Percentiles rank a stretch among this genome's conserved stretches.
Evolutionary conservation across 1,139 yeast genomes (phyloP).

Genomic region (Blastobotrys petasosporus): DNA sequence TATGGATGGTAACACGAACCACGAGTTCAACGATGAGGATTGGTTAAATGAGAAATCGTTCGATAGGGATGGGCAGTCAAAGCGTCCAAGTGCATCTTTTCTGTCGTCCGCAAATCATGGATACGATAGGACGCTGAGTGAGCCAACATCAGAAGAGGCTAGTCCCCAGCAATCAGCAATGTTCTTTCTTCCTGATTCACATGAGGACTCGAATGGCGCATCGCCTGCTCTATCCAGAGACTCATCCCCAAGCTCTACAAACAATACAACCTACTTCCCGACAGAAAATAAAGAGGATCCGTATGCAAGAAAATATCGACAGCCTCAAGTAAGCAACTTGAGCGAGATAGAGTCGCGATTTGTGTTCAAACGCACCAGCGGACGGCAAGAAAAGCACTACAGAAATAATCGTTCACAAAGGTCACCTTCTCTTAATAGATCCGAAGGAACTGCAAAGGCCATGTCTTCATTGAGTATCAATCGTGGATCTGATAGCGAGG

Average conservation of each 20-base stretch:
- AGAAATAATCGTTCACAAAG: slow-evolving; percentile 1
- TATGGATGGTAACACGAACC: too few relatives aligned
- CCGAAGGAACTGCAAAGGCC: slow-evolving; percentile 8
- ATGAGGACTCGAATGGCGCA: slow-evolving; percentile 7
- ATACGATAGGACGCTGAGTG: slow-evolving; percentile 2
- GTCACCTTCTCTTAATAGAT: background rate
- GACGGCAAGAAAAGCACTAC: background rate
- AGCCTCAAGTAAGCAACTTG: slow-evolving; percentile 28
- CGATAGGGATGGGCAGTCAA: background rate
- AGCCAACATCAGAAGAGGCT: slow-evolving; percentile 1
- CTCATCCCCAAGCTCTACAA: slow-evolving; percentile 18
- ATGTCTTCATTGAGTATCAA: slow-evolving; percentile 6
- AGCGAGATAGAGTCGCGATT: slow-evolving; percentile 34
- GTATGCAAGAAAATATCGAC: slow-evolving; percentile 31
- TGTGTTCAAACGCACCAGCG: slow-evolving; percentile 26
- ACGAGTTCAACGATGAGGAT: too few relatives aligned
- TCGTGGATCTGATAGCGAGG: slow-evolving; percentile 13
- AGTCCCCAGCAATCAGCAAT: slow-evolving; percentile 6
- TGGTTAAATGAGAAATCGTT: too few relatives aligned
- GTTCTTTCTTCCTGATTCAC: slow-evolving; percentile 12
- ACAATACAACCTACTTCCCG: slow-evolving; percentile 23
- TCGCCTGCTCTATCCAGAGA: slow-evolving; percentile 20
- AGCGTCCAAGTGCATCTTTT: slow-evolving; percentile 15
- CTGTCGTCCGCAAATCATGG: slow-evolving; percentile 12
- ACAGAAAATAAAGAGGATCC: slow-evolving; percentile 31